Evolutionary conservation across 2,329 filamentous ascomycete genomes (phyloP).

Genomic region (Chaetomiaceae sp.): DNA sequence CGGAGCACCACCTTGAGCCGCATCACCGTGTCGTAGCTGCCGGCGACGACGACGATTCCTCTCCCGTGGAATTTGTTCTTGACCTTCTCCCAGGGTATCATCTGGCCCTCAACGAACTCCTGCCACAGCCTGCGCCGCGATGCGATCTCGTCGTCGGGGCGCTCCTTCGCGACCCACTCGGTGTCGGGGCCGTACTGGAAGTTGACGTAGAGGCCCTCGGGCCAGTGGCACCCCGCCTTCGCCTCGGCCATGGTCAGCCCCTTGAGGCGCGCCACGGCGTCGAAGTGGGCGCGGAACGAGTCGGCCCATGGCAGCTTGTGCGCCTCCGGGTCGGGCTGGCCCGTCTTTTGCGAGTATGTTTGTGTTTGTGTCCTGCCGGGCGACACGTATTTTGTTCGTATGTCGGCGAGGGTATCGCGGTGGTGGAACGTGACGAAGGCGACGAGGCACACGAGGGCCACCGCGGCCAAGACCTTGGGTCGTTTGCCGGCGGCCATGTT

Average conservation of each 20-base stretch:
- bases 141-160: slow-evolving; percentile 1
- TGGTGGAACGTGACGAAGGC: not conserved
- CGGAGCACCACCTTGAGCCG: slow-evolving; percentile 3
- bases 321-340: not conserved
- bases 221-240: not conserved
- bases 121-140: slow-evolving; percentile 1
- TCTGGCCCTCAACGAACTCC: not conserved
- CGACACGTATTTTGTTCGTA: not conserved
- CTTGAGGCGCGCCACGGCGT: not conserved
- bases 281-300: slow-evolving; percentile 3
- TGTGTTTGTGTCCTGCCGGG: not conserved
- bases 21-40: slow-evolving; percentile 4
- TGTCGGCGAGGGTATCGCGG: not conserved
- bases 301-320: slow-evolving; percentile 4
- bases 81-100: not conserved
- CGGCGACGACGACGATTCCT: not conserved
- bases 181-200: not conserved
- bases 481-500: not conserved
- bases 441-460: not conserved
- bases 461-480: not conserved
- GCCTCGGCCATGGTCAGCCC: slow-evolving; percentile 4
- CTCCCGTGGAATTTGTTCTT: not conserved
- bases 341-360: not conserved
- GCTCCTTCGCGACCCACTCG: not conserved
- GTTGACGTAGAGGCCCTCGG: not conserved